Evolutionary conservation across 202 grass and related monocot species (phyloP), one percentile per base, ranked within the genome.

Genomic region (Eragrostis tef): DNA sequence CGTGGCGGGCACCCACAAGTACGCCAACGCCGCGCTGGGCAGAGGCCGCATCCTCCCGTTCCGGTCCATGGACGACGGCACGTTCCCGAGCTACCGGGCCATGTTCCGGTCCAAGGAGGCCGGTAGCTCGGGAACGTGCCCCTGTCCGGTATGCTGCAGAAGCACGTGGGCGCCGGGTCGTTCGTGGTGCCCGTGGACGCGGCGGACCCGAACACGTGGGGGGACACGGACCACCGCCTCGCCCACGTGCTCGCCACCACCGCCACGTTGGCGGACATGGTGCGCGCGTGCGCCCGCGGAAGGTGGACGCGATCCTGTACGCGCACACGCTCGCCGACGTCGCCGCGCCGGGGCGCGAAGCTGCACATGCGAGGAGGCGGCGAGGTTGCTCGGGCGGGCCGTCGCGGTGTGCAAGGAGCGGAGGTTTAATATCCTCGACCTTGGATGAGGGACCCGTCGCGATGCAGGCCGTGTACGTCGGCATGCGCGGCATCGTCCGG

Each of bases 21-120:
- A 97, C 64, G 91, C 69, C 65, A 94, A 90, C 73, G 59, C 91
- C 8, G 94, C 94, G 21, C 85, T 97, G 4, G 94, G 94, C 0
- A 97, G 91, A 73, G 94, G 94, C 14, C 84, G 91, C 13, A 97
- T 97, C 73, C 81, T 97, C 13, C 94, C 94, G 0, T 97, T 97
- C 82, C 82, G 86, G 70, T n/a, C n/a, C 88, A 89, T 22, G 93
- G 3, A 93, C 39, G 92, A 98, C 79, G 88, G 88, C 64, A 94
- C 84, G 0, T 98, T 98, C 74, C 92, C 94, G 0, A 98, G 94
- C 74, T 98, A 98, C 82, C 66, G 92, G 5, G 6, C 49, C 16
- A 98, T 94, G 81, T 94, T 98, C 84, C 73, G 90, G 21, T 94
- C 92, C 0, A 91, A 82, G 64, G 94, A 94, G 79, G 94, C 94